Percentiles rank a stretch among this genome's conserved stretches.
Evolutionary conservation across 495 filamentous ascomycete genomes (phyloP).

Genomic region (Chaetomium cochliodes): DNA sequence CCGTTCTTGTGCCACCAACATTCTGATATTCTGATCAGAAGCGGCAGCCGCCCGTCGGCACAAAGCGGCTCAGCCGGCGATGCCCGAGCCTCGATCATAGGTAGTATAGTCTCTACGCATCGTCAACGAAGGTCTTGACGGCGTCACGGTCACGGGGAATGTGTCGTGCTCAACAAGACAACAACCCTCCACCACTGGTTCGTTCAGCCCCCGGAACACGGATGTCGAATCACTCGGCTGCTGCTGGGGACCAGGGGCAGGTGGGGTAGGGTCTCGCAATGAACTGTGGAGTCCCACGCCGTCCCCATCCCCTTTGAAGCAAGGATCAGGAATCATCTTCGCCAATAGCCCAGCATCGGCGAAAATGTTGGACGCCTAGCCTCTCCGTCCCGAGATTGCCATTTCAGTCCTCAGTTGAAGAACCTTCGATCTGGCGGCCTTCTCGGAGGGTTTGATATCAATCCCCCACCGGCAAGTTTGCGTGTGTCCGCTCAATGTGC

Average conservation of each 20-base stretch:
- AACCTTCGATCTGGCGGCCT: background rate
- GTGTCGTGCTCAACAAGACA: background rate
- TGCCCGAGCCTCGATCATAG: background rate
- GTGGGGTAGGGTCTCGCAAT: background rate
- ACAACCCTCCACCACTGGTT: constrained; percentile 1
- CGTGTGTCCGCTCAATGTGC: background rate
- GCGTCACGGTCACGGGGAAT: background rate
- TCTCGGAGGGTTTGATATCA: background rate
- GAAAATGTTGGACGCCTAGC: background rate
- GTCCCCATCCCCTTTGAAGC: background rate
- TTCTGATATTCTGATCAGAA: background rate
- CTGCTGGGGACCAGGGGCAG: constrained; percentile 9
- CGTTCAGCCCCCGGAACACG: background rate
- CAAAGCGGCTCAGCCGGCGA: background rate
- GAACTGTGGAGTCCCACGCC: background rate
- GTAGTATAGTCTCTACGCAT: too few relatives aligned
- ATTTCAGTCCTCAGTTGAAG: background rate
- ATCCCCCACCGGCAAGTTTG: background rate
- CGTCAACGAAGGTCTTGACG: background rate
- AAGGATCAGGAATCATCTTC: background rate
- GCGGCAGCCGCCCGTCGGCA: background rate
- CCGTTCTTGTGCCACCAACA: background rate
- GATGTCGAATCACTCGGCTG: constrained; percentile 1
- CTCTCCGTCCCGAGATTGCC: background rate
- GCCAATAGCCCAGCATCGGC: constrained; percentile 9